Conservation (phyloP, 805 yeast genomes). For the Saturnispora kantuleensis region DNA sequence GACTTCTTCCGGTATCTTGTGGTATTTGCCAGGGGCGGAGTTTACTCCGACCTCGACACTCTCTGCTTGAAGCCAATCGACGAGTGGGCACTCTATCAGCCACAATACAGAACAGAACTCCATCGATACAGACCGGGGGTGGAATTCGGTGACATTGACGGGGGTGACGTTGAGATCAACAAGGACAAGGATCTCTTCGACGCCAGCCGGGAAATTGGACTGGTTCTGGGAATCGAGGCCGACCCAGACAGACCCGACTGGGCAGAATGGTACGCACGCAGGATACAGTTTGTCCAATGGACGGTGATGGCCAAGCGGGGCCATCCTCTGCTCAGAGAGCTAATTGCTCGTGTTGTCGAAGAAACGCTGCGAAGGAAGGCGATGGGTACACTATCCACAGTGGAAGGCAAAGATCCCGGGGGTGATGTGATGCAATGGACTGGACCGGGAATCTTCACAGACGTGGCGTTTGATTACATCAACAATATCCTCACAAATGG, state of each 20-base stretch:
- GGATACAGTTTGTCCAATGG: conserved; percentile 97
- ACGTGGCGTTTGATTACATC: conserved; percentile 68
- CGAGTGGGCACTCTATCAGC: conserved; percentile 45
- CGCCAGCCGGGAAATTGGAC: conserved; percentile 57
- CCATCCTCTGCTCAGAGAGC: conserved; percentile 78
- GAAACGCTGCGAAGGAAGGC: conserved; percentile 50
- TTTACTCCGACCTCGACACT: conserved; percentile 89
- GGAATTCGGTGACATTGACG: background rate
- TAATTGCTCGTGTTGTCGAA: conserved; percentile 70
- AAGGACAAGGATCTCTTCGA: conserved; percentile 19
- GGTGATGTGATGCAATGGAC: conserved; percentile 89
- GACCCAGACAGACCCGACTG: conserved; percentile 96
- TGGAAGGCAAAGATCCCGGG: conserved; percentile 55
- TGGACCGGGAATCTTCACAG: conserved; percentile 95
- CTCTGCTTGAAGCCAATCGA: conserved; percentile 58
- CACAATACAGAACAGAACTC: background rate
- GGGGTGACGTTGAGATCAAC: no score
- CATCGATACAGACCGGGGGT: background rate
- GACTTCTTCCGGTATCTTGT: conserved; percentile 89
- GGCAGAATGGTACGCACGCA: conserved; percentile 84
- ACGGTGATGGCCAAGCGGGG: conserved; percentile 84
- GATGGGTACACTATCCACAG: conserved; percentile 36
- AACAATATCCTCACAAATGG: conserved; percentile 43
- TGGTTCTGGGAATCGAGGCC: conserved; percentile 88
- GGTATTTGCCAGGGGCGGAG: conserved; percentile 84